Percentiles rank a stretch among this genome's conserved stretches.
Evolutionary conservation across 2,329 filamentous ascomycete species (phyloP).

Genomic region (Daldinia sp.): DNA sequence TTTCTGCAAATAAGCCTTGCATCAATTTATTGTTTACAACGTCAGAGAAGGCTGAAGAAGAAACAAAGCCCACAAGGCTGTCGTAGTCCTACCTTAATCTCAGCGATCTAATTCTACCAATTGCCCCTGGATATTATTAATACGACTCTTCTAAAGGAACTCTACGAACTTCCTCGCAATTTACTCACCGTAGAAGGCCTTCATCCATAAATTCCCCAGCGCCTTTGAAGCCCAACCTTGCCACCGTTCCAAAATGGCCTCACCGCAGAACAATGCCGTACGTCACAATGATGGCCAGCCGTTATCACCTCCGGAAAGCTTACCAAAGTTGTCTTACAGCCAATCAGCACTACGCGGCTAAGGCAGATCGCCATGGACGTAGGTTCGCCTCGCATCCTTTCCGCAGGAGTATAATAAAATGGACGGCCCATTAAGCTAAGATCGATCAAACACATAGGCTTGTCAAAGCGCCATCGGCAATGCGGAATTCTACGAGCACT

Average conservation of each 20-base stretch:
- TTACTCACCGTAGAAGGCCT: background rate
- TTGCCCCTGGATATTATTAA: background rate
- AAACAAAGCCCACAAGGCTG: conserved; percentile 35
- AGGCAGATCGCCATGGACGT: conserved; percentile 89
- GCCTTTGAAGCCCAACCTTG: conserved; percentile 4
- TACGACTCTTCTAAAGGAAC: conserved; percentile 2
- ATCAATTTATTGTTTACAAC: conserved; percentile 35
- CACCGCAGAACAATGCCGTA: conserved; percentile 47
- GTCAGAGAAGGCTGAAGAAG: conserved; percentile 41
- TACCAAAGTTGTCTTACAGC: conserved; percentile 61
- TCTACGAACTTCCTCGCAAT: conserved; percentile 9
- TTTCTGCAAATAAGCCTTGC: conserved; percentile 27
- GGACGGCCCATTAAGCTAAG: conserved; percentile 34
- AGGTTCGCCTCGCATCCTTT: conserved; percentile 53
- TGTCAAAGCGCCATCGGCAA: conserved; percentile 82
- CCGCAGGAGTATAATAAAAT: conserved; percentile 7
- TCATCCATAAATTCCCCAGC: conserved; percentile 11
- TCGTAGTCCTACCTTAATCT: conserved; percentile 11
- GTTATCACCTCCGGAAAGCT: conserved; percentile 20
- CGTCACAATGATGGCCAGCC: conserved; percentile 13
- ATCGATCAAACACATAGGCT: conserved; percentile 67
- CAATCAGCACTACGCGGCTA: conserved; percentile 79
- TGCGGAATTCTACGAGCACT: conserved; percentile 86
- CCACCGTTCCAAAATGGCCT: conserved; percentile 43
- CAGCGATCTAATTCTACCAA: conserved; percentile 15